Evolutionary conservation across 176 grass and related monocot species (phyloP).

Genomic region (Melocanna baccifera): DNA sequence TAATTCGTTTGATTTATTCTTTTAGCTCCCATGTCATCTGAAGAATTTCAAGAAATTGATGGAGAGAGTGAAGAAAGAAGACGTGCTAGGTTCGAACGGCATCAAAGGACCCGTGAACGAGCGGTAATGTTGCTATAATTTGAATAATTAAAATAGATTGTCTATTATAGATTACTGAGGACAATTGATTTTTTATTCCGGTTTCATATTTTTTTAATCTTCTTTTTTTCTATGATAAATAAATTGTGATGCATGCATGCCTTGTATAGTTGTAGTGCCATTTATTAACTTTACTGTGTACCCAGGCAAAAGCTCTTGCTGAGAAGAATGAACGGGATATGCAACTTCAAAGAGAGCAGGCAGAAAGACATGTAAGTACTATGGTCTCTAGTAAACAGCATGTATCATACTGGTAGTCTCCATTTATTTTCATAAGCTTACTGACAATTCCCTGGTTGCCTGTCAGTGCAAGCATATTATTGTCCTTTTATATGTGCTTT

Average conservation of each 20-base stretch:
- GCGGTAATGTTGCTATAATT: slow-evolving; percentile 53
- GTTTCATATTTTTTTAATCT: not conserved
- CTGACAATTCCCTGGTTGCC: not conserved
- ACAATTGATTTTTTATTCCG: slow-evolving; percentile 8
- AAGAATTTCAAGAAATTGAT: slow-evolving; percentile 91
- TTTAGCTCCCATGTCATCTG: slow-evolving; percentile 76
- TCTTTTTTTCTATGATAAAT: not conserved
- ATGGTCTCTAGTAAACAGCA: slow-evolving; percentile 4
- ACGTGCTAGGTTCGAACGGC: slow-evolving; percentile 72
- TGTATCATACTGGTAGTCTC: not conserved
- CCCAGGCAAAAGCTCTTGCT: slow-evolving; percentile 73
- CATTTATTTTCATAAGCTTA: slow-evolving; percentile 13
- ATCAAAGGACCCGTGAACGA: slow-evolving; percentile 72
- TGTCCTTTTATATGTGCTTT: slow-evolving; percentile 3
- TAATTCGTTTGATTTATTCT: slow-evolving; percentile 19
- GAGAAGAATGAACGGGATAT: slow-evolving; percentile 85
- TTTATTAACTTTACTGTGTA: slow-evolving; percentile 20
- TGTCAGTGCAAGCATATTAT: not conserved
- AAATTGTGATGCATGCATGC: slow-evolving; percentile 6
- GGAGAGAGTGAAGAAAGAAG: slow-evolving; percentile 95
- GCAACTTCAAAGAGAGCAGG: slow-evolving; percentile 70
- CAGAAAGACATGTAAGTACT: slow-evolving; percentile 73
- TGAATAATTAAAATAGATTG: not conserved
- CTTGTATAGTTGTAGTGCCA: not conserved
- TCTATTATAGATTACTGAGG: not conserved